Base-by-base conservation (phyloP, 768 basidiomycete species). In the Pleurotus giganteus region DNA sequence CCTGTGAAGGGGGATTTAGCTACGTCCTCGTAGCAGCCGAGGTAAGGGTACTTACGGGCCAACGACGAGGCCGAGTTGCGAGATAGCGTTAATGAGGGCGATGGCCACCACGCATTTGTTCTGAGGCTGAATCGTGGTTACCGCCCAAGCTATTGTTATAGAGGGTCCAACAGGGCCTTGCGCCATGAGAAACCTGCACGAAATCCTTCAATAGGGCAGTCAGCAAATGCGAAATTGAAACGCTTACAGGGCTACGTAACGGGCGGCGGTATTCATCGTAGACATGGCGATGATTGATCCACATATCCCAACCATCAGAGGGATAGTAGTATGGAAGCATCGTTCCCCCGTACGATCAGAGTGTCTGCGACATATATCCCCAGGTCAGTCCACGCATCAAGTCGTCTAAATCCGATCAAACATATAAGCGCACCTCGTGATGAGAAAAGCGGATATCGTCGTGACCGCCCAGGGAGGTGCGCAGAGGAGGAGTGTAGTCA, bases 401-500 rank as follows among this genome's bases (percentile, higher is more conserved):
- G 49, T 12, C 8, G 29, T n/a, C 19, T 28, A 50, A 28, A 24
- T 15, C 12, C 13, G 21, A 50, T 36, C 32, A n/a, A 17, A 51
- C 49, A n/a, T n/a, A n/a, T n/a, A n/a, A n/a, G n/a, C n/a, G 13
- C 34, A 51, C 49, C 49, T 51, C 12, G 49, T 36, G 12, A 21
- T 12, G 9, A 43, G 15, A 36, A 53, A 53, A n/a, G 39, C 24
- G 27, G 23, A 53, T 27, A 53, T 53, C 4, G 52, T 32, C 23
- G 83, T 32, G 15, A 53, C n/a, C 13, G 24, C 31, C 26, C 24
- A 53, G n/a, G 52, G 52, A 19, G 83, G 84, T 13, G 82, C 81
- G 47, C 83, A 85, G 53, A 86, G 74, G 32, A 86, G 69, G 4
- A 86, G 72, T 4, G 83, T 81, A 41, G 68, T 15, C 83, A 72